These are phyloP conservation scores for Coelastrella sp. DNA, from an alignment of 139 green algal genomes.

Conservation along the genomic window DNA sequence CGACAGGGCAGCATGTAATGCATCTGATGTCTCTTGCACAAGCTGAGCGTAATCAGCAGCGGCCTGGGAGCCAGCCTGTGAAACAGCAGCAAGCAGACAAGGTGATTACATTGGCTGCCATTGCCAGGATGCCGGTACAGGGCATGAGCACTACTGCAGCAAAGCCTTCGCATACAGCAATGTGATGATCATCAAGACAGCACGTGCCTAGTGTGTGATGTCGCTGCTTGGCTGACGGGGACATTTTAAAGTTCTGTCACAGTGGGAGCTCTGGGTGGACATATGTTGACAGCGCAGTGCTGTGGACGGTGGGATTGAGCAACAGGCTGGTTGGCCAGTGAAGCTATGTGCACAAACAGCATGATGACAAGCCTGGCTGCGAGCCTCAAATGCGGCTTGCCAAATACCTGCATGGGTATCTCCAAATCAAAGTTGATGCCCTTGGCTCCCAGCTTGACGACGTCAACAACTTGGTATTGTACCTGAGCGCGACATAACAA, in stretches of 20 bases:
- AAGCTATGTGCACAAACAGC: too few species aligned
- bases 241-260: too few species aligned
- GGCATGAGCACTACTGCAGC: background rate
- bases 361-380: too few species aligned
- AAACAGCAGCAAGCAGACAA: background rate
- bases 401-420: slow-evolving; percentile 50
- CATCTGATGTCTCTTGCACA: background rate
- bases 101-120: background rate
- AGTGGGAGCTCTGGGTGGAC: too few species aligned
- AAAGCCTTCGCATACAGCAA: too few species aligned
- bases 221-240: too few species aligned
- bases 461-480: background rate
- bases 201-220: too few species aligned
- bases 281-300: too few species aligned
- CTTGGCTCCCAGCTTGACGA: slow-evolving; percentile 47
- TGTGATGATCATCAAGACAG: too few species aligned
- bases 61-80: slow-evolving; percentile 42
- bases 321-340: too few species aligned
- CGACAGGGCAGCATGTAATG: slow-evolving; percentile 35
- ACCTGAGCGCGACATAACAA: background rate
- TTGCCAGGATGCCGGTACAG: background rate
- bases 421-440: slow-evolving; percentile 81
- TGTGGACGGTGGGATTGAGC: too few species aligned
- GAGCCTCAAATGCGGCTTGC: too few species aligned
- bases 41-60: slow-evolving; percentile 55